Conservation (phyloP, 148 eudicot genomes). For the Cornus suecica region DNA sequence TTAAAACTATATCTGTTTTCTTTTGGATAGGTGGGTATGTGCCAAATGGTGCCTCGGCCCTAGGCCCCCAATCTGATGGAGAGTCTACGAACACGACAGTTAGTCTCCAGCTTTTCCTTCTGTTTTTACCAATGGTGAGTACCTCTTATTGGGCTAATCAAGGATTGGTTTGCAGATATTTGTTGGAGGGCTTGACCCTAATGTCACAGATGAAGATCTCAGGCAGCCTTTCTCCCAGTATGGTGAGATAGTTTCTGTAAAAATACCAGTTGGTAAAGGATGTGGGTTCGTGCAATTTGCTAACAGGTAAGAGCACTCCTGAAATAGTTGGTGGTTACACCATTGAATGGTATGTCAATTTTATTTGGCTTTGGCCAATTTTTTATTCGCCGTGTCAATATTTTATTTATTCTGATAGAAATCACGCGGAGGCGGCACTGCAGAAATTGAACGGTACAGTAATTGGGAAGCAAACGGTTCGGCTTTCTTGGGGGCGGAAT, state of each 20-base stretch:
- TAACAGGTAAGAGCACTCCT: constrained; percentile 46
- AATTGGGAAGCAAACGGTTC: constrained; percentile 93
- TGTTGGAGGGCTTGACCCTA: constrained; percentile 96
- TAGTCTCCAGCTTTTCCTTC: constrained; percentile 24
- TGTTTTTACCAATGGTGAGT: neutral
- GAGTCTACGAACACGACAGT: constrained; percentile 90
- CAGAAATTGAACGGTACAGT: constrained; percentile 80
- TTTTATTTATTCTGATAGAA: constrained; percentile 36
- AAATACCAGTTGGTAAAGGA: constrained; percentile 92
- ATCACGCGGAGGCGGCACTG: constrained; percentile 84
- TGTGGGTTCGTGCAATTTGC: constrained; percentile 98
- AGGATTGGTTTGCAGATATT: constrained; percentile 55
- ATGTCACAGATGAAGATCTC: constrained; percentile 87
- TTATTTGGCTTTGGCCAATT: neutral
- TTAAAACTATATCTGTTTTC: constrained; percentile 7
- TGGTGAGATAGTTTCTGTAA: constrained; percentile 92
- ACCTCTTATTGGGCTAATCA: neutral
- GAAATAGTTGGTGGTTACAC: neutral
- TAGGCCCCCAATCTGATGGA: constrained; percentile 79
- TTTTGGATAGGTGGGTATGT: constrained; percentile 61
- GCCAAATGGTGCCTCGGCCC: constrained; percentile 58
- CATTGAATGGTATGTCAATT: neutral
- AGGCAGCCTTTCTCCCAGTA: constrained; percentile 82
- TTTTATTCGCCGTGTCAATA: neutral
- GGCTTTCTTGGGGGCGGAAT: constrained; percentile 98